phyloP scores from a whole-genome alignment of 2,329 filamentous ascomycete genomes.

The Lecanicillium sp. region DNA sequence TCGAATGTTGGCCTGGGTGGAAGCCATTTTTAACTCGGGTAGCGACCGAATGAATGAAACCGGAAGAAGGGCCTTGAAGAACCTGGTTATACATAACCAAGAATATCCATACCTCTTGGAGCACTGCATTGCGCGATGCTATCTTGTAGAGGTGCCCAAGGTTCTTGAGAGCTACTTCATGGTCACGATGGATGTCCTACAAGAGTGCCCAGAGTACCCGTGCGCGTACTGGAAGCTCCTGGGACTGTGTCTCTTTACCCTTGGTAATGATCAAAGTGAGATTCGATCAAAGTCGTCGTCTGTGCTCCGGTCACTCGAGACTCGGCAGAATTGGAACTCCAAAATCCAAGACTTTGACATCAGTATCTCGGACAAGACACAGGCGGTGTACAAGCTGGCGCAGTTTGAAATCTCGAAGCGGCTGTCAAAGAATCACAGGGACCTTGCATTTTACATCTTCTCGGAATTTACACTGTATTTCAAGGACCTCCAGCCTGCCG shows the following conservation, averaged over 20 bases:
- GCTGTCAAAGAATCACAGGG: constrained; percentile 78
- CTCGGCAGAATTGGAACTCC: constrained; percentile 69
- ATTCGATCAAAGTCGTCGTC: constrained; percentile 83
- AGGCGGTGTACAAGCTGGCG: constrained; percentile 93
- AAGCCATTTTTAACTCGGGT: constrained; percentile 84
- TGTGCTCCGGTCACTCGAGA: constrained; percentile 73
- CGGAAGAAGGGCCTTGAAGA: constrained; percentile 79
- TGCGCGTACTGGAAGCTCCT: constrained; percentile 87
- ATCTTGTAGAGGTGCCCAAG: constrained; percentile 71
- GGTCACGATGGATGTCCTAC: constrained; percentile 80
- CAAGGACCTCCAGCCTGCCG: constrained; percentile 72
- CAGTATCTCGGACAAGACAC: constrained; percentile 96
- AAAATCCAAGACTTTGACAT: constrained; percentile 97
- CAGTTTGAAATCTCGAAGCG: constrained; percentile 95
- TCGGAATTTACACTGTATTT: constrained; percentile 94
- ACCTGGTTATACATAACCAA: constrained; percentile 83
- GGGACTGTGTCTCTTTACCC: constrained; percentile 79
- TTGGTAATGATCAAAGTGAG: constrained; percentile 85
- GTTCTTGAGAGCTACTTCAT: constrained; percentile 92
- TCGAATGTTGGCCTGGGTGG: constrained; percentile 91
- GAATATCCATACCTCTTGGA: constrained; percentile 81
- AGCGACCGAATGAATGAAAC: constrained; percentile 91
- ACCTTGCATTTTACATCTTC: constrained; percentile 87
- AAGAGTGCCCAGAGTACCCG: constrained; percentile 73
- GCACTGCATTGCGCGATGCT: constrained; percentile 87